Conservation (phyloP, 1,284 basidiomycete genomes). For the Melampsora occidentalis region DNA sequence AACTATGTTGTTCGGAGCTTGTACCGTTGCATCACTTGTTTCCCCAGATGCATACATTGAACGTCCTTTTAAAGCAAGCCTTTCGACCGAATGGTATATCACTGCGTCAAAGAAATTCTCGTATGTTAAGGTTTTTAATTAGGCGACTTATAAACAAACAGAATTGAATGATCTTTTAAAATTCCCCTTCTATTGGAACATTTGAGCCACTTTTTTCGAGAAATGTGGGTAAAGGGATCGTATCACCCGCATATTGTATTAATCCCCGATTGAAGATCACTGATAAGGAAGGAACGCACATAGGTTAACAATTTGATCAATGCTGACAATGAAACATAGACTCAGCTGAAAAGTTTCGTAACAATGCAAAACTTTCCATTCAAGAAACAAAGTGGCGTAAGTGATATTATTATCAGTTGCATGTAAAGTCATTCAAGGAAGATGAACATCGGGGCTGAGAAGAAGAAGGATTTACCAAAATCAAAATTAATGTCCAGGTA, state of each 20-base stretch:
- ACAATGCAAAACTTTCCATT: not conserved
- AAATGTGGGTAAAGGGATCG: not conserved
- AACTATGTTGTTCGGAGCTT: not conserved
- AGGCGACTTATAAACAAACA: not conserved
- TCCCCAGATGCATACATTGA: constrained; percentile 1
- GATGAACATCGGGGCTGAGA: constrained; percentile 5
- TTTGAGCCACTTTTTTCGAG: not conserved
- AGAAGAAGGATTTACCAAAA: constrained; percentile 5
- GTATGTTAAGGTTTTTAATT: not conserved
- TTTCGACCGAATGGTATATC: not conserved
- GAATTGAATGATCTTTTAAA: not conserved
- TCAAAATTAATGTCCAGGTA: constrained; percentile 1
- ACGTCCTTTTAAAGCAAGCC: not conserved
- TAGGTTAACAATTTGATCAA: not conserved
- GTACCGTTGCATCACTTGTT: not conserved
- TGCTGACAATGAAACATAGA: constrained; percentile 1
- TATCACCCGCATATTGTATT: constrained; percentile 5
- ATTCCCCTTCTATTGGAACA: not conserved
- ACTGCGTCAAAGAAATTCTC: not conserved
- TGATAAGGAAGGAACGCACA: not conserved
- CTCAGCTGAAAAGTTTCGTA: not conserved
- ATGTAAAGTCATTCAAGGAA: not conserved
- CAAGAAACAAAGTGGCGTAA: not conserved
- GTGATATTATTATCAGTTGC: constrained; percentile 2
- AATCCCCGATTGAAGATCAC: not conserved